A percentile compares a stretch with the other conserved stretches of the same genome.
Conservation (phyloP, 345 rosid species). For the Cardamine chenopodiifolia region DNA sequence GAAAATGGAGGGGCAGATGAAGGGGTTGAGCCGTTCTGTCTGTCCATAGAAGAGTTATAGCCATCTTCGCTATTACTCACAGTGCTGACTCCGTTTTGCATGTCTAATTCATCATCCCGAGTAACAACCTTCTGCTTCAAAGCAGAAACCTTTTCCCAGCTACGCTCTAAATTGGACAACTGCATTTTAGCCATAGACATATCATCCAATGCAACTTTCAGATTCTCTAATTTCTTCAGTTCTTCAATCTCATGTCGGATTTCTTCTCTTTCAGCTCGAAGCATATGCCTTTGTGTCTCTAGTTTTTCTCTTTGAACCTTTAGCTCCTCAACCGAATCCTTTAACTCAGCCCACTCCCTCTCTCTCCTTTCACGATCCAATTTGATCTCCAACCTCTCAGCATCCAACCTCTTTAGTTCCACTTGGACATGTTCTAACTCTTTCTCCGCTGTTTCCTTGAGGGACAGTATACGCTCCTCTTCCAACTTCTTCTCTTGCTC, state of each 20-base stretch:
- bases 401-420: conserved; percentile 80
- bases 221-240: conserved; percentile 74
- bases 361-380: conserved; percentile 81
- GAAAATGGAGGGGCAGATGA: conserved; percentile 61
- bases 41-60: conserved; percentile 47
- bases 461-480: conserved; percentile 59
- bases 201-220: conserved; percentile 68
- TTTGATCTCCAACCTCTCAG: conserved; percentile 74
- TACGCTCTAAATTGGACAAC: conserved; percentile 60
- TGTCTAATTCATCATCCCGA: conserved; percentile 48
- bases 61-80: conserved; percentile 47
- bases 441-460: conserved; percentile 65
- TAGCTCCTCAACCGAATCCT: conserved; percentile 76
- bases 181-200: conserved; percentile 74
- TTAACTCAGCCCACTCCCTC: conserved; percentile 78
- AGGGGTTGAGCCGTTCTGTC: conserved; percentile 44
- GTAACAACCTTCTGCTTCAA: conserved; percentile 47
- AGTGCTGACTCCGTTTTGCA: conserved; percentile 39
- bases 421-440: conserved; percentile 71
- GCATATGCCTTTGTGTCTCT: conserved; percentile 75
- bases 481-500: conserved; percentile 78
- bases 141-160: conserved; percentile 59
- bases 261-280: conserved; percentile 76
- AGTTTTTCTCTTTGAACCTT: conserved; percentile 74
- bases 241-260: conserved; percentile 66